A percentile compares a stretch with the other conserved stretches of the same genome.
Evolutionary conservation across 2,329 filamentous ascomycete species (phyloP).

Genomic region (Pezicula rhizophila): DNA sequence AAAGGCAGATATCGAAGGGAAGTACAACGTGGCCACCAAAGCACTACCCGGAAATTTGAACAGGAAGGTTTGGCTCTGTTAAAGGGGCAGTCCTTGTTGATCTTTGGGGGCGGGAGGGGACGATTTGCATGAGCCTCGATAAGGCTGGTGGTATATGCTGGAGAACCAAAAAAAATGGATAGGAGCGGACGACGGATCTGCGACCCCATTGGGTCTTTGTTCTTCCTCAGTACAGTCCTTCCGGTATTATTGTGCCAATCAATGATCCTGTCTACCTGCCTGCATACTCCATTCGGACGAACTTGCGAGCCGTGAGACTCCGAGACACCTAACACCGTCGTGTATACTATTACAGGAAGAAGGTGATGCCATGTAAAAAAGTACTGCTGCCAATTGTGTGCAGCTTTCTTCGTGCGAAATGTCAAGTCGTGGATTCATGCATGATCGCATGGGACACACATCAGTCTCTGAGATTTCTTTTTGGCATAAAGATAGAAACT

Average conservation of each 20-base stretch:
- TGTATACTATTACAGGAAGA: background rate
- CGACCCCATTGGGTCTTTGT: no score
- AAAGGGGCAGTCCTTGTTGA: conserved; percentile 4
- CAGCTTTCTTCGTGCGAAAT: no score
- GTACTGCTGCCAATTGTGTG: no score
- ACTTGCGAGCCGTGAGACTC: conserved; percentile 13
- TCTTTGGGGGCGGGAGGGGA: conserved; percentile 1
- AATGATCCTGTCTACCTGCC: conserved; percentile 5
- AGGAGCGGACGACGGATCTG: no score
- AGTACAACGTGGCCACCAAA: background rate
- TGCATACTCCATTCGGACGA: conserved; percentile 12
- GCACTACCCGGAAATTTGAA: background rate
- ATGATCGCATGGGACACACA: no score
- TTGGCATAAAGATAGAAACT: no score
- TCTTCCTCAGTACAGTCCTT: background rate
- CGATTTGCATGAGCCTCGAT: conserved; percentile 5
- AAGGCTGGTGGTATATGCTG: conserved; percentile 9
- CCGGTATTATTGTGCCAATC: conserved; percentile 12
- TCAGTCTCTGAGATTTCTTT: no score
- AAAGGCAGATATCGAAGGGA: background rate
- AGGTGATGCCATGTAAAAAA: background rate
- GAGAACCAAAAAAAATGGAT: background rate
- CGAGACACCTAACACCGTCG: background rate
- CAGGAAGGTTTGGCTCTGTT: background rate
- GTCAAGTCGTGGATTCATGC: no score